phyloP scores from a whole-genome alignment of 1,139 yeast species.

The Hemisphaericaspora xylofermentans region DNA sequence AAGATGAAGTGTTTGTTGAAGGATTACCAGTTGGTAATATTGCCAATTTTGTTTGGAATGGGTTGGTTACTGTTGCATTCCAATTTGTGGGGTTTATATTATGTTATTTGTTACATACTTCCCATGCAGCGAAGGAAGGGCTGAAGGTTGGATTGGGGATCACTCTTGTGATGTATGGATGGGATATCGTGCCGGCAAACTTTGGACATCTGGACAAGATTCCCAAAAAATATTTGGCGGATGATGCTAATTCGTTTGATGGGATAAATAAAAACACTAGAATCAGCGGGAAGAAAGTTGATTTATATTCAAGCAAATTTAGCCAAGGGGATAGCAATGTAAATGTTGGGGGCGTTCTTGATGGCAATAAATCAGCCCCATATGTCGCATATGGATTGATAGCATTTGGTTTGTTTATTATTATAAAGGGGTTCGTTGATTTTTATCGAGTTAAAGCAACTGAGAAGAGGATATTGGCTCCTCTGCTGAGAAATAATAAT shows the following conservation, averaged over 20 bases:
- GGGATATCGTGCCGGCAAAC: conserved; percentile 64
- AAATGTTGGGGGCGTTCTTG: not conserved
- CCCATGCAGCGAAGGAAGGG: conserved; percentile 97
- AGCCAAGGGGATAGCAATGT: conserved; percentile 14
- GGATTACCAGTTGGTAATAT: conserved; percentile 96
- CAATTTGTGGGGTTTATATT: conserved; percentile 91
- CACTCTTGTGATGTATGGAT: conserved; percentile 78
- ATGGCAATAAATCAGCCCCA: conserved; percentile 26
- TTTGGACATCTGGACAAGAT: conserved; percentile 41
- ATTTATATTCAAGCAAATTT: conserved; percentile 43
- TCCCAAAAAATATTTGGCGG: conserved; percentile 49
- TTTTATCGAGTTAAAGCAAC: conserved; percentile 73
- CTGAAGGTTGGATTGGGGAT: conserved; percentile 90
- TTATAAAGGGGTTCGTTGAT: conserved; percentile 67
- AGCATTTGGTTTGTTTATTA: conserved; percentile 65
- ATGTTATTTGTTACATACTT: conserved; percentile 88
- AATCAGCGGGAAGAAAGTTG: conserved; percentile 42
- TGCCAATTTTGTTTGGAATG: conserved; percentile 87
- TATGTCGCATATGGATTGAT: conserved; percentile 58
- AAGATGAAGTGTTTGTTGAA: conserved; percentile 89
- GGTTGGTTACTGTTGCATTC: conserved; percentile 82
- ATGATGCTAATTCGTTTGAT: conserved; percentile 56
- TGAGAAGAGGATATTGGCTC: conserved; percentile 60
- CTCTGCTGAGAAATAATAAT: conserved; percentile 4
- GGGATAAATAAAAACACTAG: conserved; percentile 35